Percentiles rank a stretch among this genome's conserved stretches.
Evolutionary conservation across 345 rosid genomes (phyloP).

Genomic region (Pseudoturritis turrita): DNA sequence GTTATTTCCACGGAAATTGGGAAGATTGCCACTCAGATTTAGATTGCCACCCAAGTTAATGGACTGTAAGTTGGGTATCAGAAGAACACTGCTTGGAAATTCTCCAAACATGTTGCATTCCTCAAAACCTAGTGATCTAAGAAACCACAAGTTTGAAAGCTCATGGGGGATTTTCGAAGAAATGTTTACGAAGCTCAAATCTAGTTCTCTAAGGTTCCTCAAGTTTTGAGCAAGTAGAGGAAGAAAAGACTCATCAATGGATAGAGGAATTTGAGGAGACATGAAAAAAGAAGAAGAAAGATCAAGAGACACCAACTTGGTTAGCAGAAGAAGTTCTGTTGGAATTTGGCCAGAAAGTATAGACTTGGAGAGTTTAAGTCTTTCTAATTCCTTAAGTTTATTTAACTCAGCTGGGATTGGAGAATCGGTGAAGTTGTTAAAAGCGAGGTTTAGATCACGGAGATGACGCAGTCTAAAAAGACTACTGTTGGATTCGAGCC

Average conservation of each 20-base stretch:
- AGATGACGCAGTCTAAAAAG: neutral
- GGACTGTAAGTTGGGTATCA: neutral
- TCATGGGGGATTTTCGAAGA: neutral
- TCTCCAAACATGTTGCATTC: neutral
- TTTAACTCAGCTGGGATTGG: neutral
- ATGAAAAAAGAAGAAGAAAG: neutral
- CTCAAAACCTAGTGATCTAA: neutral
- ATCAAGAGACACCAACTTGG: slow-evolving; percentile 1
- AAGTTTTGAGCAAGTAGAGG: neutral
- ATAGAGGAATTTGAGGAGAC: neutral
- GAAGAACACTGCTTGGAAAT: neutral
- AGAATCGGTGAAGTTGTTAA: neutral
- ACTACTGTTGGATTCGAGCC: neutral
- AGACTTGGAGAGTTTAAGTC: neutral
- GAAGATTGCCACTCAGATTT: neutral
- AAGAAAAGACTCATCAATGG: neutral
- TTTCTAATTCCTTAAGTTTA: neutral
- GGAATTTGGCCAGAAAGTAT: neutral
- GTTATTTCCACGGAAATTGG: neutral
- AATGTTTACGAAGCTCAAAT: neutral
- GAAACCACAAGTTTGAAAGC: neutral
- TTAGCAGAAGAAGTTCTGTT: neutral
- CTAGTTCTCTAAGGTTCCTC: neutral
- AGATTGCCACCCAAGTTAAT: neutral
- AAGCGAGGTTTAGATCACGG: neutral